Evolutionary conservation across 139 green algal species (phyloP), one percentile per base, ranked within the genome.

Genomic region (Chlamydomonas incerta): DNA sequence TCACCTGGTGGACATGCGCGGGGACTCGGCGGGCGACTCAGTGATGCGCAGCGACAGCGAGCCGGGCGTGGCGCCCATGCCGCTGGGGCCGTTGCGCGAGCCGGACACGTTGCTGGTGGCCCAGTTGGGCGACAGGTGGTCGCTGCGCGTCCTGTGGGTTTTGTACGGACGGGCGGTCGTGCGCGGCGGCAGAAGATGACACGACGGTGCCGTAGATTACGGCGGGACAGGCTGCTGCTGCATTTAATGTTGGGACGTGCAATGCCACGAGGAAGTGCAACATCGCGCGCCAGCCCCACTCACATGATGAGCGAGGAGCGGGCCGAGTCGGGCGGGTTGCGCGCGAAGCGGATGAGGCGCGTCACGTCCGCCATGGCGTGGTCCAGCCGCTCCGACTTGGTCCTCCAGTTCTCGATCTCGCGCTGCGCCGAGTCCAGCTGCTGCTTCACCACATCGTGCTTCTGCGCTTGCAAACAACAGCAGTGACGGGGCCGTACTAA

Each of bases 221-320:
- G n/a, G n/a, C n/a, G n/a, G n/a, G n/a, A n/a, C n/a, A n/a, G n/a
- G n/a, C n/a, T n/a, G n/a, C n/a, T n/a, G n/a, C n/a, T n/a, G n/a
- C n/a, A n/a, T n/a, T n/a, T n/a, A n/a, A n/a, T n/a, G n/a, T n/a
- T n/a, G n/a, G n/a, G n/a, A n/a, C n/a, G n/a, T n/a, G n/a, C n/a
- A n/a, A n/a, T n/a, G n/a, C n/a, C n/a, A n/a, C n/a, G n/a, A n/a
- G n/a, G n/a, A n/a, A n/a, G n/a, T n/a, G n/a, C n/a, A n/a, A n/a
- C n/a, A n/a, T n/a, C n/a, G n/a, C n/a, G n/a, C n/a, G n/a, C n/a
- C n/a, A n/a, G n/a, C n/a, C n/a, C n/a, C n/a, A n/a, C 80, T 79
- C 52, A 86, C 80, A 86, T 79, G 52, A 86, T 86, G 46, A 80
- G 34, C 0, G 80, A 86, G 9, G 80, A 86, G 3, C 80, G 68